Conservation (phyloP, 1,284 basidiomycete species). For the Ganoderma sinense region DNA sequence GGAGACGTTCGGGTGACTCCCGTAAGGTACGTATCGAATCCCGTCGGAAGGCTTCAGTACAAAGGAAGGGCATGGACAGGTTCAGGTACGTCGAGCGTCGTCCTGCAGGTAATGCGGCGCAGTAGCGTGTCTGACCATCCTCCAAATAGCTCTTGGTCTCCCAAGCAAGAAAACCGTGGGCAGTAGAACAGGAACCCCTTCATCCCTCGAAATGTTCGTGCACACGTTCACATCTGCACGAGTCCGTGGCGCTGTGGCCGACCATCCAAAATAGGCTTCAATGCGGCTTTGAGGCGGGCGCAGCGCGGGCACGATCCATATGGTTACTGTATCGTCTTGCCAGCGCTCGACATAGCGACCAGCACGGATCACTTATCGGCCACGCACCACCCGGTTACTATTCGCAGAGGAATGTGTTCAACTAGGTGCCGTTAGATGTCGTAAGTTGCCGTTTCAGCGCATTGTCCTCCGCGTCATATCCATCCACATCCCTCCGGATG, state of each 20-base stretch:
- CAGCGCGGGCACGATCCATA: too few species aligned
- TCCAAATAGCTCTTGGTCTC: neutral
- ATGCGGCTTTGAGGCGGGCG: neutral
- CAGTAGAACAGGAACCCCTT: neutral
- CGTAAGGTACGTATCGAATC: neutral
- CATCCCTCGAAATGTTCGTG: neutral
- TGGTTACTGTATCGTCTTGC: conserved; percentile 1
- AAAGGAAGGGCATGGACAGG: neutral
- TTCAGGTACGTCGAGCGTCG: neutral
- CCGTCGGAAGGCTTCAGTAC: neutral
- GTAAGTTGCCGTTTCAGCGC: neutral
- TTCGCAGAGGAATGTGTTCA: neutral
- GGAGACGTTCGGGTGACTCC: neutral
- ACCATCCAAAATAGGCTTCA: neutral
- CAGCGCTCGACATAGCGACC: neutral
- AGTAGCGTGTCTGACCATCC: neutral
- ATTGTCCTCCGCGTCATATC: neutral
- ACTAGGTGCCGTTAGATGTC: neutral
- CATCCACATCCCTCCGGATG: neutral
- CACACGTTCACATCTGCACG: neutral
- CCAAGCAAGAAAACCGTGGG: neutral
- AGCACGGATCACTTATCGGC: conserved; percentile 7
- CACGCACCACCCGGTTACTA: neutral
- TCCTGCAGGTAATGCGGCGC: neutral
- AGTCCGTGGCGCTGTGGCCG: neutral